A percentile compares a stretch with the other conserved stretches of the same genome.
Evolutionary conservation across 768 basidiomycete species (phyloP).

Genomic region (Vararia minispora): DNA sequence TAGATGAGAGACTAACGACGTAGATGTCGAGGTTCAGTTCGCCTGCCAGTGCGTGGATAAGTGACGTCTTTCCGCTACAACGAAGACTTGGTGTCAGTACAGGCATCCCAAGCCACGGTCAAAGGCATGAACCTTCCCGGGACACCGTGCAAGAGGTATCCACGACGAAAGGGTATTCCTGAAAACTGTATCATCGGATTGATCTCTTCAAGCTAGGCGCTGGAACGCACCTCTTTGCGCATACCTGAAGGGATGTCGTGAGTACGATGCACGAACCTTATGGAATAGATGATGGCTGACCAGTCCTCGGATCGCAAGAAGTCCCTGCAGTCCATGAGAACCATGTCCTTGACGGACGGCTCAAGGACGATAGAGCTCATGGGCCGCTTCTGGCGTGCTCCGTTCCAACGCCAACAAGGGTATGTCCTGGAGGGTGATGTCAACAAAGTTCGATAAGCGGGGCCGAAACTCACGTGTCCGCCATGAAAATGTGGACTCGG

Average conservation of each 20-base stretch:
- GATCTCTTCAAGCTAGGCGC: too few relatives aligned
- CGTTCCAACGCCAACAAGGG: constrained; percentile 81
- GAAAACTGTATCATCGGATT: too few relatives aligned
- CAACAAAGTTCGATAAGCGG: constrained; percentile 10
- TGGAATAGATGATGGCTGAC: constrained; percentile 30
- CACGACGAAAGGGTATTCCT: constrained; percentile 85
- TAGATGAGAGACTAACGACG: constrained; percentile 79
- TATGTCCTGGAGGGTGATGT: constrained; percentile 37
- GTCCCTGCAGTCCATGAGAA: constrained; percentile 77
- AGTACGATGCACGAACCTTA: constrained; percentile 12
- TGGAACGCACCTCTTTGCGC: constrained; percentile 65
- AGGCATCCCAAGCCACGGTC: constrained; percentile 2
- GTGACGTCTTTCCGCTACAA: constrained; percentile 70
- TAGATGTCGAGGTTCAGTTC: constrained; percentile 86
- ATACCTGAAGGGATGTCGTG: constrained; percentile 44
- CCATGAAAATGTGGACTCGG: constrained; percentile 82
- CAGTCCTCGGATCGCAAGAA: constrained; percentile 79
- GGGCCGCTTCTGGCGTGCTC: constrained; percentile 78
- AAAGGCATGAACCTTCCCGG: constrained; percentile 54
- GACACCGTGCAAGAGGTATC: constrained; percentile 77
- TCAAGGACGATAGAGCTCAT: constrained; percentile 91
- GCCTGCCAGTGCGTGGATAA: constrained; percentile 77
- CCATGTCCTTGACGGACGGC: constrained; percentile 86
- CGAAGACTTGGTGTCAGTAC: constrained; percentile 13
- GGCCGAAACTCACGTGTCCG: constrained; percentile 59